A percentile compares a stretch with the other conserved stretches of the same genome.
These are phyloP conservation scores for Aspergillus egyptiacus DNA, from an alignment of 495 filamentous ascomycete species.

Conservation along the genomic window DNA sequence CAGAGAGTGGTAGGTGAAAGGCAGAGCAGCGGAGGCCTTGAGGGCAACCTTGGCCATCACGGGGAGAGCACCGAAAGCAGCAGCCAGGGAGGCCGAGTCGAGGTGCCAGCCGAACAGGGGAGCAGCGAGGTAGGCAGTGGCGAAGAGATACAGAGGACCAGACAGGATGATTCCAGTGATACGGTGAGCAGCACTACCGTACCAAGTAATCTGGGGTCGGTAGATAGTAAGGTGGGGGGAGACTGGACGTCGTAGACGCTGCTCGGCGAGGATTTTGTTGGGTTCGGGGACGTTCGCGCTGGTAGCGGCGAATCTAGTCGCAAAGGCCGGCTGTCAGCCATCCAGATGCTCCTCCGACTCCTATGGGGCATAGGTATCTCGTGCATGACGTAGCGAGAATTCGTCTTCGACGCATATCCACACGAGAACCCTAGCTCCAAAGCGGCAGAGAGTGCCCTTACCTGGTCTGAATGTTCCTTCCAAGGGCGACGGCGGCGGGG, in stretches of 20 bases:
- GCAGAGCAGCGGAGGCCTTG: conserved; percentile 69
- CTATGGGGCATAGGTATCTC: neutral
- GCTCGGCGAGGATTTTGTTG: conserved; percentile 67
- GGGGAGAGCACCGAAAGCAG: conserved; percentile 69
- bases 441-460: conserved; percentile 23
- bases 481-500: conserved; percentile 45
- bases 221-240: conserved; percentile 89
- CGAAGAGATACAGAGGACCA: conserved; percentile 77
- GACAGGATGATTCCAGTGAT: conserved; percentile 71
- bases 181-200: conserved; percentile 65
- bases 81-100: conserved; percentile 71
- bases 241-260: conserved; percentile 80
- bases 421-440: neutral
- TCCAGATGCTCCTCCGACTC: neutral
- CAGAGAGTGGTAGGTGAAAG: conserved; percentile 79
- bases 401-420: neutral
- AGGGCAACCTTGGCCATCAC: conserved; percentile 59
- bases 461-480: conserved; percentile 50
- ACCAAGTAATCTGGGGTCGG: conserved; percentile 82
- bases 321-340: conserved; percentile 6
- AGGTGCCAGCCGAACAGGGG: conserved; percentile 81
- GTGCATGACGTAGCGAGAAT: conserved; percentile 28
- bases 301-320: conserved; percentile 47
- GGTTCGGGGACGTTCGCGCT: conserved; percentile 53
- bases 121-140: conserved; percentile 72